Evolutionary conservation across 768 basidiomycete species (phyloP).

Genomic region (Kondoa subrosea): DNA sequence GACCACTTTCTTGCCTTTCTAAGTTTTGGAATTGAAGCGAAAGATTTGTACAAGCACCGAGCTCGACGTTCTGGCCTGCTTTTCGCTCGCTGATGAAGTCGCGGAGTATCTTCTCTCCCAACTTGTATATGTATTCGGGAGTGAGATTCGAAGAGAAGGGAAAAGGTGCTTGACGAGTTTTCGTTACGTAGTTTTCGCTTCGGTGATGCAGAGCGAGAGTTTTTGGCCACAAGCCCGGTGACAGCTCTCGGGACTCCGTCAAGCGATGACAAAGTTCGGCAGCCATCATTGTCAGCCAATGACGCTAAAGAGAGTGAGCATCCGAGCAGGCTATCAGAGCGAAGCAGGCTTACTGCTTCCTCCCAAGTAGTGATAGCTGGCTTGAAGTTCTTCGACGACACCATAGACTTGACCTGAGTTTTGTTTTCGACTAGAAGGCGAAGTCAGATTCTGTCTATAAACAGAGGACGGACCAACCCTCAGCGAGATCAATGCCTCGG

Average conservation of each 20-base stretch:
- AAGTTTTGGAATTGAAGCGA: constrained; percentile 61
- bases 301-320: constrained; percentile 31
- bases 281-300: constrained; percentile 81
- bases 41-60: constrained; percentile 55
- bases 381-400: constrained; percentile 85
- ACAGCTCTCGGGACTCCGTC: constrained; percentile 55
- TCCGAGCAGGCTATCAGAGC: too few relatives aligned
- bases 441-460: neutral
- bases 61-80: constrained; percentile 21
- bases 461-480: constrained; percentile 42
- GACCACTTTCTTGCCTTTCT: constrained; percentile 56
- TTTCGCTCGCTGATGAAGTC: constrained; percentile 50
- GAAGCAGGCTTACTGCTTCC: constrained; percentile 40
- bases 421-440: constrained; percentile 60
- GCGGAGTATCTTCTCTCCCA: constrained; percentile 68
- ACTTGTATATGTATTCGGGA: constrained; percentile 56
- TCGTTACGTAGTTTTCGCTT: constrained; percentile 48
- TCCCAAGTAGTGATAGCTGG: constrained; percentile 53
- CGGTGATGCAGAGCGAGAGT: constrained; percentile 63
- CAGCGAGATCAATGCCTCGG: constrained; percentile 66
- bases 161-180: constrained; percentile 73
- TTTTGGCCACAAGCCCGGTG: constrained; percentile 59
- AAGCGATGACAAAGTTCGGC: constrained; percentile 76
- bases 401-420: constrained; percentile 70
- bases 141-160: constrained; percentile 60